A percentile compares a stretch with the other conserved stretches of the same genome.
Evolutionary conservation across 345 rosid genomes (phyloP).

Genomic region (Rhodomyrtus tomentosa): DNA sequence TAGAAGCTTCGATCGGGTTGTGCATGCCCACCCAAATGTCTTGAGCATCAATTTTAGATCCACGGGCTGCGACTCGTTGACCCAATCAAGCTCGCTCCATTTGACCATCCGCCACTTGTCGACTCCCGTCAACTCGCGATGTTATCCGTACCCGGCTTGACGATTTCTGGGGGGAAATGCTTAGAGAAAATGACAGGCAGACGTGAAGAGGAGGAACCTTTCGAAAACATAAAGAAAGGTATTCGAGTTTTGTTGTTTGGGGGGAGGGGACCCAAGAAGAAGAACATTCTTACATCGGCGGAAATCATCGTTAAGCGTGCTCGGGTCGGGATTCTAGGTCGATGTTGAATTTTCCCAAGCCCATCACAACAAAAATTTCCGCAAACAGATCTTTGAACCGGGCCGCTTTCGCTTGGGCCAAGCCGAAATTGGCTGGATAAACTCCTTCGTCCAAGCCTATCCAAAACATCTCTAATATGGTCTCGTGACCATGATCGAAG

Average conservation of each 20-base stretch:
- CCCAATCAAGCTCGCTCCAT: background rate
- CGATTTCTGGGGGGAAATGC: background rate
- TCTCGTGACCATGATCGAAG: too few relatives aligned
- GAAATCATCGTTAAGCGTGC: background rate
- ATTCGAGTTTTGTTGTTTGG: too few relatives aligned
- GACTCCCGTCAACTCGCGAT: background rate
- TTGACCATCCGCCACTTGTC: background rate
- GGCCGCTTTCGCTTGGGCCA: background rate
- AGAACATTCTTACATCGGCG: rapidly evolving
- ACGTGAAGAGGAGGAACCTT: background rate
- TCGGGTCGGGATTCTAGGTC: background rate
- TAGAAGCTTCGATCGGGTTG: background rate
- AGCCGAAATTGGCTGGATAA: background rate
- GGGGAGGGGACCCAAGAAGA: background rate
- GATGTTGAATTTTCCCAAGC: background rate
- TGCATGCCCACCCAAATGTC: too few relatives aligned
- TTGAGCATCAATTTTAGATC: background rate
- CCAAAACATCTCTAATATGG: too few relatives aligned
- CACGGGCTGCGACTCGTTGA: background rate
- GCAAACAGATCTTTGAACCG: background rate
- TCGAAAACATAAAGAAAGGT: background rate
- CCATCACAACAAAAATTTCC: background rate
- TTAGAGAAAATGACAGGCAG: background rate
- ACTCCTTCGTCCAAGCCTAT: background rate
- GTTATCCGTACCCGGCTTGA: too few relatives aligned